Base-by-base conservation (phyloP, 768 basidiomycete genomes). In the Melanogaster broomeanus region DNA sequence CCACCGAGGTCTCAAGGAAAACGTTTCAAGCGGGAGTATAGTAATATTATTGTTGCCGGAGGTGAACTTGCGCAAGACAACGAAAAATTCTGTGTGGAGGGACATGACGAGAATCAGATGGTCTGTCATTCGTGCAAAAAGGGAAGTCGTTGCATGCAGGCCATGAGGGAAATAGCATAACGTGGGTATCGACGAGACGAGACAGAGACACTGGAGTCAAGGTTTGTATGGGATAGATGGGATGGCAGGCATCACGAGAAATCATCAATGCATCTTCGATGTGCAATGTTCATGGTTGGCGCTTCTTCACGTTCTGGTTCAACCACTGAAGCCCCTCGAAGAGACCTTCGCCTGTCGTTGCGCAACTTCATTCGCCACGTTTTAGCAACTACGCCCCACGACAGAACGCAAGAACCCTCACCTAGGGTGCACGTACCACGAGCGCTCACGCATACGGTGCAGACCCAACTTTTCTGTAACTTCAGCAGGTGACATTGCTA, bases 371-470 rank as follows among this genome's bases (percentile, higher is more conserved):
- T 18, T 31, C 48, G 15, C 34, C 38, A 27, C 8, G 25, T 45
- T 52, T 16, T 39, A 61, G 39, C 37, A 52, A 34, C 12, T 15
- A 15, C 5, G n/a, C 22, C 7, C 6, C n/a, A 48, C 39, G 25
- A 16, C 2, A 6, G 39, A 38, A 48, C 27, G 38, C 42, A 37
- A 39, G 18, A 11, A 19, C 3, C 71, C 82, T 61, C 71, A 96
- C 90, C 94, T 97, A 45, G 96, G 96, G 75, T 98, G 96, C 47
- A 98, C 95, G 81, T 98, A 98, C 96, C 96, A 98, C 70, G 90
- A 93, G 54, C 96, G 80, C 65, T 98, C 95, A 53, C 92, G 87
- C 96, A 98, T 98, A 61, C 88, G 80, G 70, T 97, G 90, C 58
- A 98, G 76, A 34, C 95, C 95, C 38, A 98, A 74, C 71, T 96